Evolutionary conservation across 1,284 basidiomycete genomes (phyloP).

Genomic region (Trametes sp.): DNA sequence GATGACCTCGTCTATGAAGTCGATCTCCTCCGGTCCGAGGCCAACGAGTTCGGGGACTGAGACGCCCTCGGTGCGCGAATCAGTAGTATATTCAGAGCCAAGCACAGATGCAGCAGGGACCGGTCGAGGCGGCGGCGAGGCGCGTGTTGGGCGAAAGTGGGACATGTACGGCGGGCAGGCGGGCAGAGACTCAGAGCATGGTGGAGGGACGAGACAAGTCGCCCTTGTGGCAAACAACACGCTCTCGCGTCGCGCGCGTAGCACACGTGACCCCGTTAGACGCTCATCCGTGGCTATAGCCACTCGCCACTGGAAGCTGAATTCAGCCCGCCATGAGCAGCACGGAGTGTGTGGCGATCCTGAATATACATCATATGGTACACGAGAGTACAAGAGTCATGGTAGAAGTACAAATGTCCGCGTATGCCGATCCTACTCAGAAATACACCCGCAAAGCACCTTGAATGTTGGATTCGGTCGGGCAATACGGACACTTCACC

Average conservation of each 20-base stretch:
- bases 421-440: slow-evolving; percentile 51
- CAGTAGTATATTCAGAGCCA: slow-evolving; percentile 43
- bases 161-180: slow-evolving; percentile 34
- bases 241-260: slow-evolving; percentile 28
- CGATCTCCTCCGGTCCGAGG: slow-evolving; percentile 66
- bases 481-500: slow-evolving; percentile 91
- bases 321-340: no score
- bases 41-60: slow-evolving; percentile 64
- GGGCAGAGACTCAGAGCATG: slow-evolving; percentile 17
- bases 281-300: neutral
- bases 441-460: slow-evolving; percentile 78
- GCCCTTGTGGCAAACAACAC: slow-evolving; percentile 18
- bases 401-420: slow-evolving; percentile 14
- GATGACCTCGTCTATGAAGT: slow-evolving; percentile 78
- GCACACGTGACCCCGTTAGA: slow-evolving; percentile 28
- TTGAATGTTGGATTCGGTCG: slow-evolving; percentile 69
- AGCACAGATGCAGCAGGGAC: slow-evolving; percentile 29
- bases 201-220: slow-evolving; percentile 13
- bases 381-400: slow-evolving; percentile 6
- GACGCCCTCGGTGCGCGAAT: slow-evolving; percentile 55
- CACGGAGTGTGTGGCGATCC: neutral
- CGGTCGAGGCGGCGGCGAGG: slow-evolving; percentile 40
- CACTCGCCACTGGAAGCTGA: no score
- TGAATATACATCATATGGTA: slow-evolving; percentile 14
- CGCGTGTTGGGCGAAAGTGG: slow-evolving; percentile 40